Base-by-base conservation (phyloP, 306 rosid species). In the Quercus aquifolioides region DNA sequence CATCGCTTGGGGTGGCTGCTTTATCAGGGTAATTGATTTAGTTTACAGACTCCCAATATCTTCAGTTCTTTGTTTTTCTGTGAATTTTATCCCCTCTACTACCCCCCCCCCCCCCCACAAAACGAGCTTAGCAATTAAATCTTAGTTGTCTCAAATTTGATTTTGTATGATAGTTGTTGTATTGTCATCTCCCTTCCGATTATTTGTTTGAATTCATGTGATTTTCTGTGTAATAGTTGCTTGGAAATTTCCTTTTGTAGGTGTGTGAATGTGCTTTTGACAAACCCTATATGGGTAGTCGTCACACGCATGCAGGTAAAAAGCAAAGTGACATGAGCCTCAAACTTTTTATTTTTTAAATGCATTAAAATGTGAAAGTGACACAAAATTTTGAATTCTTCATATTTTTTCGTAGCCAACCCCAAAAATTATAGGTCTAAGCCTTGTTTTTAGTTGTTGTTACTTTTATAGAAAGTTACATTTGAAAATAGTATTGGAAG, bases 261-360 rank as follows among this genome's bases (percentile, higher is more conserved):
- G 92, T 95, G 97, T 76, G 91, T 95, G 87, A 95, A 95, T 82
- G 99, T 95, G 79, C 88, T 95, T 78, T 76, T 91, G 88, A 95
- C 97, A 80, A 95, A 89, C 83, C 99, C 99, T 59, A 91, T 95
- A 55, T 95, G 99, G 99, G 89, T 92, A 43, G 91, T 92, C 76
- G 99, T 95, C 71, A 92, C 94, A 0, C 95, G 99, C 60, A 90
- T 95, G 98, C 98, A 95, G 99, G 99, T 94, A 88, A 79, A 70
- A 63, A 23, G 63, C 57, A 69, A 38, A 43, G 69, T 76, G 28
- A 62, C 52, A 41, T 59, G 70, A 68, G 38, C 75, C 59, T 79
- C 70, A 74, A 46, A 58, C 78, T 77, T 73, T 77, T 69, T 19
- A 77, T n/a, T 35, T 35, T 12, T 64, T 49, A 41, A 41, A 38